These are phyloP conservation scores for Sporothrix luriei DNA, from an alignment of 2,329 filamentous ascomycete species.

Conservation along the genomic window DNA sequence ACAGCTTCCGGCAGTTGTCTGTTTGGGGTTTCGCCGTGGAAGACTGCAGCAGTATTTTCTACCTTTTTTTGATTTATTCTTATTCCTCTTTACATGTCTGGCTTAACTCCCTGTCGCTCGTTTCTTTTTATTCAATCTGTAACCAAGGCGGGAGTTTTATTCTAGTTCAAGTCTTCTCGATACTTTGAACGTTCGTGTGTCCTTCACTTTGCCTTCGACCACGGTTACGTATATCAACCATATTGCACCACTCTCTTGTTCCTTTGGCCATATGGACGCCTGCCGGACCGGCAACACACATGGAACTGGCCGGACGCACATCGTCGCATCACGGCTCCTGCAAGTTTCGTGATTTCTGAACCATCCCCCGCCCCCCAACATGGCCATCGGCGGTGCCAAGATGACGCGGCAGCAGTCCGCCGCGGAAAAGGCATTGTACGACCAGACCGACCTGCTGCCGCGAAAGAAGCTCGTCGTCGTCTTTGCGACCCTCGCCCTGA, in stretches of 20 bases:
- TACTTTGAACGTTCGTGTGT: not conserved
- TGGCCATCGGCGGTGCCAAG: slow-evolving; percentile 5
- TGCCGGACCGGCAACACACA: not conserved
- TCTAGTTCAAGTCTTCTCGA: not conserved
- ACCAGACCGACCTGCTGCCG: slow-evolving; percentile 60
- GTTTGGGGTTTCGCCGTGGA: slow-evolving; percentile 16
- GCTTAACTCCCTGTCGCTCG: not conserved
- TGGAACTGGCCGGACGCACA: not conserved
- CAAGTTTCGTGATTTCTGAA: not conserved
- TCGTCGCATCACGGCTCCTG: not conserved
- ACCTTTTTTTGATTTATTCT: too few relatives aligned
- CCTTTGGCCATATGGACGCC: not conserved
- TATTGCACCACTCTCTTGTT: not conserved
- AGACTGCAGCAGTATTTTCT: not conserved
- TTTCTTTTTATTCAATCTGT: not conserved
- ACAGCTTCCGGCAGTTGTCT: not conserved
- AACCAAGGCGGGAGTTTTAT: too few relatives aligned
- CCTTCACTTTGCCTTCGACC: not conserved
- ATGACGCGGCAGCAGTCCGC: slow-evolving; percentile 32
- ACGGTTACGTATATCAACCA: not conserved
- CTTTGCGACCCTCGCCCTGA: slow-evolving; percentile 55
- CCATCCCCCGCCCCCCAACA: not conserved
- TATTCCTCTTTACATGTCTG: too few relatives aligned
- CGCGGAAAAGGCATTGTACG: slow-evolving; percentile 31
- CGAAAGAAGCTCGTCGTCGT: slow-evolving; percentile 53